Base-by-base conservation (phyloP, 2,329 filamentous ascomycete species). In the Hansfordia pulvinata region DNA sequence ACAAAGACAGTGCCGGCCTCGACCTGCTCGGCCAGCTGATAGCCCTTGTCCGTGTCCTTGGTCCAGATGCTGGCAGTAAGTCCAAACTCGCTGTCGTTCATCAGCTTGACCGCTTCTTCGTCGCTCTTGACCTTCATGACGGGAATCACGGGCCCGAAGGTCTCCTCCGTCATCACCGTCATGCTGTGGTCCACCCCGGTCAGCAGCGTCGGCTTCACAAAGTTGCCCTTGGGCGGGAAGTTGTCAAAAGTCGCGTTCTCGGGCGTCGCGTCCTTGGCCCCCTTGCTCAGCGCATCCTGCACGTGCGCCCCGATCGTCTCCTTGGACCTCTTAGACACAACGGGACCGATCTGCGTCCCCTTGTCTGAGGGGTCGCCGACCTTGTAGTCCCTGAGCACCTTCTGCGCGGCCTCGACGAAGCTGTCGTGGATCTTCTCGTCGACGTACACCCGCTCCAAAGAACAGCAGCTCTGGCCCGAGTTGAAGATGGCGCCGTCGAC, bases 51-150 rank as follows among this genome's bases (percentile, higher is more conserved):
- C 3, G 75, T 71, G 46, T 96, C 84, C 52, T 90, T 92, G 31
- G 85, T 93, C 88, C 88, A 96, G 43, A 96, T 85, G 44, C 84
- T 93, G n/a, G 86, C 88, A 4, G 88, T 94, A 34, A 96, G 64
- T 5, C 88, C 88, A 47, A 93, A 93, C 37, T 93, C 76, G 55
- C 82, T 90, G 49, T 93, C 85, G 43, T 94, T 94, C 85, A 96
- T 94, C 26, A 88, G 57, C 38, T 62, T 58, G 34, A 94, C 58
- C 2, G 88, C 88, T 53, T 94, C 84, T 11, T 69, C 69, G 43
- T 94, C 88, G 39, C 62, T 62, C 45, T 72, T 71, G 34, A 94
- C 86, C 51, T 81, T 82, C 75, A 88, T 83, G 11, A 94, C 72
- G 1, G 86, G 79, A 40, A 96, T 88, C 11, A 94, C 73, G 2